Conservation (phyloP, 1,139 yeast genomes). For the Williopsis jadinii region DNA sequence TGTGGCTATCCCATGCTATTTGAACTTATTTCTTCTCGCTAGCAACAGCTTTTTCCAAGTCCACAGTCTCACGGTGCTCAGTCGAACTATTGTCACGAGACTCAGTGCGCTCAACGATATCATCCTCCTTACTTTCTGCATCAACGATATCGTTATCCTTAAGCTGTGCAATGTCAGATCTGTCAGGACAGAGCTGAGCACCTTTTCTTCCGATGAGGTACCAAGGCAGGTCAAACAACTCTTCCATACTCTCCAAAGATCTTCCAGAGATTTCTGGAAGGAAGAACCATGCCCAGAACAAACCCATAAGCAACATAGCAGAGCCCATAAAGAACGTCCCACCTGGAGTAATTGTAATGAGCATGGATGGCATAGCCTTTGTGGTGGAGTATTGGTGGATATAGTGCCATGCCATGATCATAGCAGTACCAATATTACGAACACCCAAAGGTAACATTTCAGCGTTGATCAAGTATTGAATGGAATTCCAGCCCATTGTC, state of each 20-base stretch:
- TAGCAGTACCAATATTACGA: conserved; percentile 46
- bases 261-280: conserved; percentile 47
- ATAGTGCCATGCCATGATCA: conserved; percentile 52
- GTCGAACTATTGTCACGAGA: too few relatives aligned
- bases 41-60: too few relatives aligned
- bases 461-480: conserved; percentile 52
- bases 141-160: conserved; percentile 3
- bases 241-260: conserved; percentile 56
- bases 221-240: conserved; percentile 53
- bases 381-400: conserved; percentile 56
- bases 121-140: too few relatives aligned
- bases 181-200: conserved; percentile 44
- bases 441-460: conserved; percentile 53
- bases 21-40: too few relatives aligned
- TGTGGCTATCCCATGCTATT: too few relatives aligned
- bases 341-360: conserved; percentile 38
- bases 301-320: conserved; percentile 35
- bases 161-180: conserved; percentile 35
- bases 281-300: conserved; percentile 44
- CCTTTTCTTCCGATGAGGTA: conserved; percentile 49
- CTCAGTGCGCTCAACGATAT: too few relatives aligned
- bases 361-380: conserved; percentile 48
- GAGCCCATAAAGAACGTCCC: conserved; percentile 52
- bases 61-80: too few relatives aligned
- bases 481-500: conserved; percentile 56